These are phyloP conservation scores for Phalaenopsis hybrid DNA, from an alignment of 116 monocot species.

Conservation along the genomic window DNA sequence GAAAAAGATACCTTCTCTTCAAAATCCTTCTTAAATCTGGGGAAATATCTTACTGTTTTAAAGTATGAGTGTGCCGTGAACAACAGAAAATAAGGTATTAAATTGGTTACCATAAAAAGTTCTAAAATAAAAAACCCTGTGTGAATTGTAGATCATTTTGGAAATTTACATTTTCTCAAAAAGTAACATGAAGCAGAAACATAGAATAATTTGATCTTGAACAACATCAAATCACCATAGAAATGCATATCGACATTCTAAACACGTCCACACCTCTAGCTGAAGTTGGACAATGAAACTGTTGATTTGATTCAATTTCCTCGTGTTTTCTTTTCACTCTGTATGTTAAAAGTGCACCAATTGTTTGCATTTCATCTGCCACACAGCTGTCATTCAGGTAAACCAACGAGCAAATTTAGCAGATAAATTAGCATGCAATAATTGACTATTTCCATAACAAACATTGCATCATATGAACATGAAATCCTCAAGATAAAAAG, in stretches of 20 bases:
- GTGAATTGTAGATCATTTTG: no score
- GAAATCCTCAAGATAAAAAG: not conserved
- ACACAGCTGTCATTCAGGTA: constrained; percentile 49
- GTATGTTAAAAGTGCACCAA: constrained; percentile 81
- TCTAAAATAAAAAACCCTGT: not conserved
- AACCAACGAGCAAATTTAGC: not conserved
- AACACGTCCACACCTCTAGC: not conserved
- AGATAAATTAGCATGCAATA: not conserved
- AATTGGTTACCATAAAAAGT: not conserved
- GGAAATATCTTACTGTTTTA: not conserved
- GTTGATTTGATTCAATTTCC: constrained; percentile 19
- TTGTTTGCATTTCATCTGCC: constrained; percentile 81
- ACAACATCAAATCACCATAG: constrained; percentile 1
- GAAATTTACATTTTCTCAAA: not conserved
- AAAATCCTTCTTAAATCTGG: no score
- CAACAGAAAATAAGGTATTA: not conserved
- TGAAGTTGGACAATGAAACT: not conserved
- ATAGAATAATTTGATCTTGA: not conserved
- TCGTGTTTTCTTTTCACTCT: constrained; percentile 76
- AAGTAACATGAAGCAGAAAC: not conserved
- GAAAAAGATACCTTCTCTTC: not conserved
- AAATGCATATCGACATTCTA: not conserved
- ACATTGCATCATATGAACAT: not conserved
- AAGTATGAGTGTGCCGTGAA: not conserved
- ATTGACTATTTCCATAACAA: constrained; percentile 4